phyloP scores from a whole-genome alignment of 2,329 filamentous ascomycete genomes.

The Claviceps sp. region DNA sequence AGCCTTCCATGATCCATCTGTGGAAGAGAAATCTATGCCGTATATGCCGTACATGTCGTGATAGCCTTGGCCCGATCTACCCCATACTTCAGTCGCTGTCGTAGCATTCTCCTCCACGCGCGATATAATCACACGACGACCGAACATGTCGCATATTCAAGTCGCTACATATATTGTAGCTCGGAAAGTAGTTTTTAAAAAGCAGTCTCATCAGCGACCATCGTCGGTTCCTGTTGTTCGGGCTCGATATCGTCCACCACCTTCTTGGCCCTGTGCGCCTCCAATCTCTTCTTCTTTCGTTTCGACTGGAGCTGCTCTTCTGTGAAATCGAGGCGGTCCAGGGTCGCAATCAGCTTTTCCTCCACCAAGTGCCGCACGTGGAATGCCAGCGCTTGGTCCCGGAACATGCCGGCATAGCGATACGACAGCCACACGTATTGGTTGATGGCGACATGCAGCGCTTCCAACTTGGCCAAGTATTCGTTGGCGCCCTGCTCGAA shows the following conservation, averaged over 20 bases:
- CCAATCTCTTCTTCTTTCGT: conserved; percentile 12
- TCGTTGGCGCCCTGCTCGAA: conserved; percentile 25
- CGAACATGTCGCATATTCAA: neutral
- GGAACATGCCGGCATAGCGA: conserved; percentile 70
- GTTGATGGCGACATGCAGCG: conserved; percentile 68
- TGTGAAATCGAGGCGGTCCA: conserved; percentile 37
- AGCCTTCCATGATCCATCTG: neutral
- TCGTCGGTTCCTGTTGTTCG: neutral
- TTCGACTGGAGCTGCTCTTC: conserved; percentile 18
- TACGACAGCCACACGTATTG: conserved; percentile 91
- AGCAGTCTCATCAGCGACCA: neutral
- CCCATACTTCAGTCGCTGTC: neutral
- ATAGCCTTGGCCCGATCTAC: neutral
- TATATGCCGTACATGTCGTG: neutral
- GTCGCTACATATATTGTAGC: neutral
- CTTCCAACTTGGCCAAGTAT: conserved; percentile 59
- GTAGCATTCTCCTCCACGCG: neutral
- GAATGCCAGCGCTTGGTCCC: conserved; percentile 59
- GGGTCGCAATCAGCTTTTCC: conserved; percentile 44
- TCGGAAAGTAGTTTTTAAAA: neutral
- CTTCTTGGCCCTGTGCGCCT: conserved; percentile 9
- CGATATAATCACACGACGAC: no score
- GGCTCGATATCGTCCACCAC: neutral
- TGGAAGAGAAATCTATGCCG: neutral
- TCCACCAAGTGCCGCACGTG: conserved; percentile 71